Conservation (phyloP, 2,329 filamentous ascomycete genomes). For the Alternaria dauci region DNA sequence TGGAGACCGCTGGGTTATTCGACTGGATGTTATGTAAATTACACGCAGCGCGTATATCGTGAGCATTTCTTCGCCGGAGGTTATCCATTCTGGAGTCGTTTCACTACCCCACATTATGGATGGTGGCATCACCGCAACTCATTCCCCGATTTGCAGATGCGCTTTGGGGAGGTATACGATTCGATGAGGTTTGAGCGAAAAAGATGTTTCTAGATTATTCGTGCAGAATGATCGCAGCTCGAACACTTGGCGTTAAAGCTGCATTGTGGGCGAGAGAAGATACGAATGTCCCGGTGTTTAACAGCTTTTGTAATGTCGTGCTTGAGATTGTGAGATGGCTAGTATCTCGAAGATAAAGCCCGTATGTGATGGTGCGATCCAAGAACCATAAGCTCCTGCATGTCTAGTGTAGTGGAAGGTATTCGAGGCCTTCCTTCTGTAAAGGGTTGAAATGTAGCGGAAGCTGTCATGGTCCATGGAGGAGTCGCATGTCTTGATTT, state of each 20-base stretch:
- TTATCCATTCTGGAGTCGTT: not conserved
- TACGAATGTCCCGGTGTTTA: not conserved
- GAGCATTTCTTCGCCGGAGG: constrained; percentile 2
- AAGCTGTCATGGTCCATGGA: too few relatives aligned
- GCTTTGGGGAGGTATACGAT: not conserved
- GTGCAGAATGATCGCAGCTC: not conserved
- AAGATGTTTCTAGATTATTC: not conserved
- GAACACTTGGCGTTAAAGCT: not conserved
- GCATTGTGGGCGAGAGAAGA: not conserved
- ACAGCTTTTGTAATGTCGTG: too few relatives aligned
- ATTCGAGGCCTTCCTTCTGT: too few relatives aligned
- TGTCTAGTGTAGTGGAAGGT: too few relatives aligned
- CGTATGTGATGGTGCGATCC: too few relatives aligned
- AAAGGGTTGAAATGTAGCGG: too few relatives aligned
- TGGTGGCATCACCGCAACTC: not conserved
- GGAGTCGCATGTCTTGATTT: too few relatives aligned
- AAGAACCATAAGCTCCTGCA: too few relatives aligned
- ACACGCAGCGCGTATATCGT: constrained; percentile 1
- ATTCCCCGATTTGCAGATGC: not conserved
- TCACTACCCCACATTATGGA: not conserved
- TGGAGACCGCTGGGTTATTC: not conserved
- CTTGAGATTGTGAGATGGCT: too few relatives aligned
- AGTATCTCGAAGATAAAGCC: too few relatives aligned
- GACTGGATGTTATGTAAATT: not conserved
- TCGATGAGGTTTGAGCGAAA: not conserved